phyloP scores from a whole-genome alignment of 2,329 filamentous ascomycete species.

The Ophiostoma himal-ulmi region DNA sequence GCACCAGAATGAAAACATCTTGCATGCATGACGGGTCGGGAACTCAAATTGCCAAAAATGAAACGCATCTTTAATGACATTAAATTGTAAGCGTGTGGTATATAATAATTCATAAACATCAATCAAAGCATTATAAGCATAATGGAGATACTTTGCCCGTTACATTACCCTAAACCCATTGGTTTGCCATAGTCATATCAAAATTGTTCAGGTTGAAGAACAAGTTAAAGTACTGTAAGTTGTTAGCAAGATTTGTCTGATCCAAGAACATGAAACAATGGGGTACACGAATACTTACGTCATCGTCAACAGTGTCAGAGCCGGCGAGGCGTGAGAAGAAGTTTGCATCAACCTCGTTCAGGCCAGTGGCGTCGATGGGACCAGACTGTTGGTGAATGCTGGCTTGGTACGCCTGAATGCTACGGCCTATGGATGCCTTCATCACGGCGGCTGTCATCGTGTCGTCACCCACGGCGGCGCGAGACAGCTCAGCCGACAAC shows the following conservation, averaged over 20 bases:
- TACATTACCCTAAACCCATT: background rate
- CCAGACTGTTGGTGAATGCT: background rate
- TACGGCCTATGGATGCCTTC: background rate
- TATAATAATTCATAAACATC: slow-evolving; percentile 1
- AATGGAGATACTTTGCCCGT: background rate
- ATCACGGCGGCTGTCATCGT: background rate
- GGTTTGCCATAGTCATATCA: slow-evolving; percentile 23
- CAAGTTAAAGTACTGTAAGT: background rate
- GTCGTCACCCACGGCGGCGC: background rate
- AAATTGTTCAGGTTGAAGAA: slow-evolving; percentile 22
- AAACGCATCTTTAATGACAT: background rate
- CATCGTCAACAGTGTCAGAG: background rate
- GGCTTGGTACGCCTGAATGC: background rate
- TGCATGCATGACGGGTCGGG: background rate
- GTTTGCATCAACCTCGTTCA: background rate
- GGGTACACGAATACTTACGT: background rate
- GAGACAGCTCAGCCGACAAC: slow-evolving; percentile 5
- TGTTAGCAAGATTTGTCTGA: background rate
- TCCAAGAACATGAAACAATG: background rate
- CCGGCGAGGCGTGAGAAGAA: background rate
- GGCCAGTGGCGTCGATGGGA: background rate
- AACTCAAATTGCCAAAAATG: background rate
- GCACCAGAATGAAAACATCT: background rate
- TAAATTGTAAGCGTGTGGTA: background rate
- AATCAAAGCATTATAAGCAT: background rate